A percentile compares a stretch with the other conserved stretches of the same genome.
Evolutionary conservation across 495 filamentous ascomycete species (phyloP).

Genomic region (Talaromyces wortmannii): DNA sequence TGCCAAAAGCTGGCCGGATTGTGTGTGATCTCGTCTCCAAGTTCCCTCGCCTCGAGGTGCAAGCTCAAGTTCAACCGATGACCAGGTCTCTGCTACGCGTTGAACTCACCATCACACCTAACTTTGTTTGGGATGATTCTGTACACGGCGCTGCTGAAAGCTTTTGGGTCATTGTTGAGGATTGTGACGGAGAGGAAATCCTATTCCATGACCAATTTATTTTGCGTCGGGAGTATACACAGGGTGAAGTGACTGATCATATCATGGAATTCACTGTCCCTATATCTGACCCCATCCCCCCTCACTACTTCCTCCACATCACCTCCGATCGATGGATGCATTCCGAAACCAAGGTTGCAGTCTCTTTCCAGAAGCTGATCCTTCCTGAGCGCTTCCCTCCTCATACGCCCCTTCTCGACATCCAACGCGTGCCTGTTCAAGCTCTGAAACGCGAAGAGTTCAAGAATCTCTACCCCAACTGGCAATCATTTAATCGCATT

Average conservation of each 20-base stretch:
- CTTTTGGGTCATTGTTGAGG: slow-evolving; percentile 96
- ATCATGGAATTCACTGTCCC: slow-evolving; percentile 96
- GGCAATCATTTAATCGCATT: slow-evolving; percentile 91
- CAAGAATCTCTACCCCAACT: slow-evolving; percentile 72
- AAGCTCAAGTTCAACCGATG: slow-evolving; percentile 89
- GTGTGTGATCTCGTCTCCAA: slow-evolving; percentile 84
- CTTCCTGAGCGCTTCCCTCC: slow-evolving; percentile 94
- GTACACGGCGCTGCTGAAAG: slow-evolving; percentile 82
- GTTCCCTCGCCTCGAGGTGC: slow-evolving; percentile 87
- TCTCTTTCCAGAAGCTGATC: slow-evolving; percentile 91
- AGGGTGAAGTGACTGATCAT: slow-evolving; percentile 80
- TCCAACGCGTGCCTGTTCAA: slow-evolving; percentile 83
- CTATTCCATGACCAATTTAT: slow-evolving; percentile 94
- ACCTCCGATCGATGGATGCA: slow-evolving; percentile 98
- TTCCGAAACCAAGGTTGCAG: slow-evolving; percentile 85
- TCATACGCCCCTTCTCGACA: slow-evolving; percentile 81
- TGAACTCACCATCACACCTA: slow-evolving; percentile 87
- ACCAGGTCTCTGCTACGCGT: slow-evolving; percentile 94
- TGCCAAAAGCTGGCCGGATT: slow-evolving; percentile 80
- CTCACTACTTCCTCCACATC: slow-evolving; percentile 95
- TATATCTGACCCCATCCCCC: slow-evolving; percentile 95
- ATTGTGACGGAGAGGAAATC: slow-evolving; percentile 95
- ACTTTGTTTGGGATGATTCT: slow-evolving; percentile 92
- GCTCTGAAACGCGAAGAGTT: slow-evolving; percentile 85
- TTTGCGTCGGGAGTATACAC: slow-evolving; percentile 77